Evolutionary conservation across 1,284 basidiomycete species (phyloP), one percentile per base, ranked within the genome.

Genomic region (Macrocystidia cucumis): DNA sequence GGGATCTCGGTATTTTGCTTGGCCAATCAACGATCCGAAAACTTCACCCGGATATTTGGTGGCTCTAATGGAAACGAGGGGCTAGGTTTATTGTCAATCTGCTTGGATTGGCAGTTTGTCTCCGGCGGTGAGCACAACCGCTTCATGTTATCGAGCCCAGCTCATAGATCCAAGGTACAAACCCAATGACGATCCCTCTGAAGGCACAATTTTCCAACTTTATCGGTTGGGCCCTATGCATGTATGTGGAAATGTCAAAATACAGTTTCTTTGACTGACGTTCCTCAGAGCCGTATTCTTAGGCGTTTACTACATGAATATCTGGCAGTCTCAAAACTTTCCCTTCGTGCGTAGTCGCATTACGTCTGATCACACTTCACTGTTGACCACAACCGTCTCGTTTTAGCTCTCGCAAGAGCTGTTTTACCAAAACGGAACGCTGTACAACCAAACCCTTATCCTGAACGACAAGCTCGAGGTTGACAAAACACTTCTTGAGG

Each of bases 101-200:
- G 64, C 44, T 64, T 79, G 29, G 75, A 80, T 49, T 80, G 77
- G 74, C 66, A 57, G 59, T 76, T 55, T 57, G 67, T 78, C 39
- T 65, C 43, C 34, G 61, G 53, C 41, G 51, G 52, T 55, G 36
- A 33, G 39, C 40, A 28, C n/a, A 24, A 57, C 52, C 46, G 38
- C 33, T 48, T 53, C 53, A 43, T 53, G 53, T 23, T 39, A 52
- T 54, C 35, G 21, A 50, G 44, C 6, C 3, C 29, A 8, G 22
- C 41, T 9, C 38, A 31, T 29, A 12, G 26, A 32, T 20, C 8
- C 22, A 29, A 56, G 53, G 50, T 26, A 23, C 43, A 11, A 70
- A 64, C 38, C 67, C 69, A 2, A 51, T 72, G 51, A 46, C 60
- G 1, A 62, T 69, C 30, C 69, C 69, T 0, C 44, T 72, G 34